Base-by-base conservation (phyloP, 208 protist species). In the Trypanosoma avium region DNA sequence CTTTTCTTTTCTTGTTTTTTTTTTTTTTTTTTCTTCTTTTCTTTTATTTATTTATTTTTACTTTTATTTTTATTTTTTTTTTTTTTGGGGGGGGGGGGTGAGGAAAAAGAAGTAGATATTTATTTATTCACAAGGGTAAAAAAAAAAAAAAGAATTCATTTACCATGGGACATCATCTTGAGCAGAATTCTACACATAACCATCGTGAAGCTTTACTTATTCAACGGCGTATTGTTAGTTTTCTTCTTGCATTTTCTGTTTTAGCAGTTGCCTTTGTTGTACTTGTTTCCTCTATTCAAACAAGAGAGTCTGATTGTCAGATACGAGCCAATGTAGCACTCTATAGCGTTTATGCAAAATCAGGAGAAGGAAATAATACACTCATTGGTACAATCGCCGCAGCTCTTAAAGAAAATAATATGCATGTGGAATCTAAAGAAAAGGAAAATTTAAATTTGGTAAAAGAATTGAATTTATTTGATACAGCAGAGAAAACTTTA, bases 231-330 rank as follows among this genome's bases (percentile, higher is more conserved):
- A 84, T 77, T 43, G 76, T 57, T 26, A 89, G 79, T 19, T 95
- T 95, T 67, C 52, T 92, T 19, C 70, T 92, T 0, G 80, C 80
- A 13, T 90, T 92, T 49, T 79, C 81, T 30, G 81, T 90, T n/a
- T 38, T 81, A 3, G 61, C 86, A 0, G 40, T 92, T 13, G 81
- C 78, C 6, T 67, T 86, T 24, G 53, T 86, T 15, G 76, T 92
- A 38, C 69, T 78, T 6, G 75, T 92, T 15, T 76, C 84, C 3
- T 85, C 77, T 0, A 65, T 95, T 10, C 85, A 87, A 56, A 71
- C 73, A 43, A 73, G 77, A 38, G 77, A 83, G 29, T 55, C 84
- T 5, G 62, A 36, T 3, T 95, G 88, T 63, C 88, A 95, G 72
- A 73, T 81, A n/a, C 82, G 82, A 21, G 83, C 85, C 2, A 55